Evolutionary conservation across 1,284 basidiomycete species (phyloP).

Genomic region (Malassezia yamatoensis): DNA sequence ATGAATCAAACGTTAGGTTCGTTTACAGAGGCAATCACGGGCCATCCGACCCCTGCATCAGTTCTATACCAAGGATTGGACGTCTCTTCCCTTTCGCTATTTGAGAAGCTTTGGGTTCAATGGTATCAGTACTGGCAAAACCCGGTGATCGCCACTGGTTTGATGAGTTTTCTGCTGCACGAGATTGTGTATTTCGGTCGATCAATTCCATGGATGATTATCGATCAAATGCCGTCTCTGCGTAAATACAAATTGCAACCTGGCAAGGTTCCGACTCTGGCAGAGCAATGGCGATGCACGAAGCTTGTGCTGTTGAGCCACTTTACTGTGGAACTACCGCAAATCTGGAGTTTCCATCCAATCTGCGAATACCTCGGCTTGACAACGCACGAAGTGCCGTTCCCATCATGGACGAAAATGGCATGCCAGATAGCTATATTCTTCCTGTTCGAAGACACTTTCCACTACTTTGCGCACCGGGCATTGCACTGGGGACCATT

Average conservation of each 20-base stretch:
- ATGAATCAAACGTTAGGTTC: conserved; percentile 11
- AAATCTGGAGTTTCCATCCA: conserved; percentile 97
- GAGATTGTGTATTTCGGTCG: conserved; percentile 98
- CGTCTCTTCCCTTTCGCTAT: conserved; percentile 25
- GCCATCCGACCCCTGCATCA: conserved; percentile 47
- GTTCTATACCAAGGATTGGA: conserved; percentile 40
- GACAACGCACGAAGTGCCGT: conserved; percentile 82
- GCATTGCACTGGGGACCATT: conserved; percentile 77
- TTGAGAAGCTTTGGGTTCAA: conserved; percentile 49
- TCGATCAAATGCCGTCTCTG: conserved; percentile 88
- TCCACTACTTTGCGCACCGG: conserved; percentile 71
- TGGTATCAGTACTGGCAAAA: conserved; percentile 55
- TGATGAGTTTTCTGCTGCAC: conserved; percentile 86
- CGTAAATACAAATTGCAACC: conserved; percentile 82
- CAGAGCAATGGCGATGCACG: conserved; percentile 91
- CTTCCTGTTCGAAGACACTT: conserved; percentile 92
- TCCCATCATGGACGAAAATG: conserved; percentile 54
- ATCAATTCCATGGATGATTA: conserved; percentile 86
- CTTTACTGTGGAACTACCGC: conserved; percentile 85
- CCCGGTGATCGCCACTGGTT: conserved; percentile 82
- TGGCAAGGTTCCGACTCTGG: conserved; percentile 64
- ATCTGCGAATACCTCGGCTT: conserved; percentile 80
- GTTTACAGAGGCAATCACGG: conserved; percentile 16
- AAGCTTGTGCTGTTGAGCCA: conserved; percentile 89
- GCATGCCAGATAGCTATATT: conserved; percentile 74